Percentiles rank a stretch among this genome's conserved stretches.
These are phyloP conservation scores for Teratosphaeria pseudoeucalypti DNA, from an alignment of 2,329 filamentous ascomycete genomes.

Conservation along the genomic window DNA sequence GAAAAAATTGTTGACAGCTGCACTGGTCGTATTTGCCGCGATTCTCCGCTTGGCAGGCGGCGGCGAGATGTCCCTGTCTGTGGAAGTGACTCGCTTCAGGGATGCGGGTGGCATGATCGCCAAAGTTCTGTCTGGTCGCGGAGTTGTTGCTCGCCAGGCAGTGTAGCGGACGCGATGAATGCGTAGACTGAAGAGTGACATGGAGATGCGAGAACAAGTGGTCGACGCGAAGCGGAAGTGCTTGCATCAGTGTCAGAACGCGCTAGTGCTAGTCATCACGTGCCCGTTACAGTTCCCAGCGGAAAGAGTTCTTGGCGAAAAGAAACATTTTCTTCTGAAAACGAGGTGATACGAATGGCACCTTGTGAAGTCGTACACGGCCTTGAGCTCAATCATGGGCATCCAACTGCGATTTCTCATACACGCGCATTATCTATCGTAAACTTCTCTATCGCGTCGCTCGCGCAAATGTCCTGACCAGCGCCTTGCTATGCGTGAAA, in stretches of 20 bases:
- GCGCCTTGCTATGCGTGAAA: neutral
- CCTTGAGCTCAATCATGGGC: too few species aligned
- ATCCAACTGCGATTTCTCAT: neutral
- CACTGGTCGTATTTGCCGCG: slow-evolving; percentile 46
- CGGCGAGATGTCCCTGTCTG: slow-evolving; percentile 43
- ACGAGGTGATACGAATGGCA: too few species aligned
- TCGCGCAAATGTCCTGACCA: neutral
- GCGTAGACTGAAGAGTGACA: neutral
- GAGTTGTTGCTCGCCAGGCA: neutral
- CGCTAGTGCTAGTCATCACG: neutral
- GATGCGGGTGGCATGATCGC: slow-evolving; percentile 7
- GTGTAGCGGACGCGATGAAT: neutral
- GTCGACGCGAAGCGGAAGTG: neutral
- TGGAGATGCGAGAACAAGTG: neutral
- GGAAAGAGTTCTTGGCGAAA: too few species aligned
- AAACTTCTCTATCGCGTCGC: neutral
- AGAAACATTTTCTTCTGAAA: too few species aligned
- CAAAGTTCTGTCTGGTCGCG: neutral
- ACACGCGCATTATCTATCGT: neutral
- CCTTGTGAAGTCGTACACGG: too few species aligned
- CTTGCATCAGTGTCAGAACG: neutral
- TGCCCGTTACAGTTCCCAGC: too few species aligned
- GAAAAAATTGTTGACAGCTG: slow-evolving; percentile 73
- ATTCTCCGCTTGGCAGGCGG: slow-evolving; percentile 47
- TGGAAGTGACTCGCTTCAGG: slow-evolving; percentile 29